These are phyloP conservation scores for Bothriochloa decipiens DNA, from an alignment of 176 grass and related monocot species.

Conservation along the genomic window DNA sequence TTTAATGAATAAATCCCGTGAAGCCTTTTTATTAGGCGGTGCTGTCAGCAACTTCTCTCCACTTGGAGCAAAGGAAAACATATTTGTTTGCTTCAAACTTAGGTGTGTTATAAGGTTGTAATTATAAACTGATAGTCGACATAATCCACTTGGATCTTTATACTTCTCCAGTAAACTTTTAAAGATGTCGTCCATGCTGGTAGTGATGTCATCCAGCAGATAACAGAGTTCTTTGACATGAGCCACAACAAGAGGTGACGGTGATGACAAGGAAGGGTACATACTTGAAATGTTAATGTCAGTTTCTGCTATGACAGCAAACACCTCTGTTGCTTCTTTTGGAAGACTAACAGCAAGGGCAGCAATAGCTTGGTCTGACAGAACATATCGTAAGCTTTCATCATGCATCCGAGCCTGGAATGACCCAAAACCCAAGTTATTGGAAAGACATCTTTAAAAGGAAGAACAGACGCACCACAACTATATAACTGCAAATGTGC, in stretches of 20 bases:
- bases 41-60: conserved; percentile 51
- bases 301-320: conserved; percentile 67
- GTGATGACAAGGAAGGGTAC: conserved; percentile 48
- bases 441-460: conserved; percentile 32
- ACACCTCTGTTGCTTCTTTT: conserved; percentile 65
- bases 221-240: conserved; percentile 70
- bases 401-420: conserved; percentile 94
- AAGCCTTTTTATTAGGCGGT: conserved; percentile 63
- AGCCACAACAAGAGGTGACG: conserved; percentile 65
- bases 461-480: conserved; percentile 21
- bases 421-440: conserved; percentile 27
- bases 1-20: conserved; percentile 82
- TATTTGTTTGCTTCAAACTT: conserved; percentile 62
- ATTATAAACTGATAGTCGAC: conserved; percentile 79
- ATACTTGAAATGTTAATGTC: conserved; percentile 47
- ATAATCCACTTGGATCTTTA: conserved; percentile 61
- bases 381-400: conserved; percentile 86
- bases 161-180: conserved; percentile 69
- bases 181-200: conserved; percentile 63
- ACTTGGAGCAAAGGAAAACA: conserved; percentile 63
- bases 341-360: conserved; percentile 69
- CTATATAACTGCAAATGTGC: conserved; percentile 22
- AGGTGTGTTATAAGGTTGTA: conserved; percentile 70
- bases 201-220: conserved; percentile 54
- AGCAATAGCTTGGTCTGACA: conserved; percentile 88